Evolutionary conservation across 495 filamentous ascomycete species (phyloP), one percentile per base, ranked within the genome.

Genomic region (Hypoxylon lienhwacheense): DNA sequence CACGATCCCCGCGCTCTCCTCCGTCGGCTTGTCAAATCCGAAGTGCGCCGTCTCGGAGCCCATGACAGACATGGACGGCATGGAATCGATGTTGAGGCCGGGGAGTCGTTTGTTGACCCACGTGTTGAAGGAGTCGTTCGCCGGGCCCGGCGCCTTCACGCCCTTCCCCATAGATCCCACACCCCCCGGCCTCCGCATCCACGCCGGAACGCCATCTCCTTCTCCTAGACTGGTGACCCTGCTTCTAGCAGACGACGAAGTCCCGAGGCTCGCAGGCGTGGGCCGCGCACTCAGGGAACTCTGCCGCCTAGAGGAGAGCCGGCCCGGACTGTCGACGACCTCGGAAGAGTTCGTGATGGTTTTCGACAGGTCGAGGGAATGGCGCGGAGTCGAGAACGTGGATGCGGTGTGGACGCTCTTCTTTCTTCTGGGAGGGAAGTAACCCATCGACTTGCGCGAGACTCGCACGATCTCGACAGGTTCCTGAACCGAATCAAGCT

Each of bases 361-460:
- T 32, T 62, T 78, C 4, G 79, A 80, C 42, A 85, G 64, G 35
- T 89, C 85, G 17, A 82, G 59, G 3, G 85, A 88, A n/a, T 71
- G 74, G 11, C 81, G 76, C 4, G 85, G 84, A 5, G 84, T 85
- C 15, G 81, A 82, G 12, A 79, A 48, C 29, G 81, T 71, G 1
- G 82, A 83, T 7, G 69, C 70, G 6, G 80, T 76, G 32, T 81
- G 70, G 5, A 73, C 55, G 55, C 73, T 80, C 76, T 95, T 97
- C 77, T 90, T 89, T 61, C 93, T 81, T 1, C 90, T 82, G 10
- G 89, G 90, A 1, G 93, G 92, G 64, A 97, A 97, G 70, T 91
- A 96, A 20, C 92, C 93, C 15, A 97, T 74, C 2, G 86, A 79
- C 70, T 85, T 83, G 41, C 89, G 84, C 17, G 89, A 81, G 31